Evolutionary conservation across 495 filamentous ascomycete species (phyloP).

Genomic region (Diplogelasinospora grovesii): DNA sequence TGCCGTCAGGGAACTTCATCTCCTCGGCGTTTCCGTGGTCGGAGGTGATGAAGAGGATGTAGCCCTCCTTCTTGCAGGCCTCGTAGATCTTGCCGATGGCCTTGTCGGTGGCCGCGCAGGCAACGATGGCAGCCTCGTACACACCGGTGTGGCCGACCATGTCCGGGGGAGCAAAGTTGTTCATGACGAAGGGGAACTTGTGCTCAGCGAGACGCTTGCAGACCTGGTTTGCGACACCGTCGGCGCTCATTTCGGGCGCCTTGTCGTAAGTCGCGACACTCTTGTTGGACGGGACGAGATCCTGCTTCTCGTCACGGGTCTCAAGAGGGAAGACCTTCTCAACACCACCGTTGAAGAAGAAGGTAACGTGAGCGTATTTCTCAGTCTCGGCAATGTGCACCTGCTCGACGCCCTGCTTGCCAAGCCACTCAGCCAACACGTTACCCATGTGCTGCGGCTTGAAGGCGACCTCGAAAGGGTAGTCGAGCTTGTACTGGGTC

Average conservation of each 20-base stretch:
- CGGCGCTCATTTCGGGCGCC: conserved; percentile 93
- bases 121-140: conserved; percentile 90
- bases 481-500: conserved; percentile 97
- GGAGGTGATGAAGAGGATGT: conserved; percentile 86
- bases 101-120: conserved; percentile 77
- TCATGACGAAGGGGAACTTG: conserved; percentile 94
- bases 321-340: conserved; percentile 95
- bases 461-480: conserved; percentile 89
- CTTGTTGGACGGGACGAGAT: conserved; percentile 57
- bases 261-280: conserved; percentile 92
- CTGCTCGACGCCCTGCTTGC: conserved; percentile 80
- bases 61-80: conserved; percentile 84
- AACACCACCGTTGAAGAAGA: conserved; percentile 99
- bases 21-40: conserved; percentile 99
- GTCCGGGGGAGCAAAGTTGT: conserved; percentile 98
- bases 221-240: conserved; percentile 78
- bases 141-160: conserved; percentile 99
- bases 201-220: conserved; percentile 71
- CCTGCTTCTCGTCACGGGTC: conserved; percentile 57
- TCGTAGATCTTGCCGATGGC: conserved; percentile 90
- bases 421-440: conserved; percentile 91
- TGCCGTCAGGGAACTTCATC: conserved; percentile 93
- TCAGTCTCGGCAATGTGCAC: conserved; percentile 97
- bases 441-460: conserved; percentile 93
- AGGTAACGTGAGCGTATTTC: conserved; percentile 98